Evolutionary conservation across 345 rosid species (phyloP).

Genomic region (Populus alba): DNA sequence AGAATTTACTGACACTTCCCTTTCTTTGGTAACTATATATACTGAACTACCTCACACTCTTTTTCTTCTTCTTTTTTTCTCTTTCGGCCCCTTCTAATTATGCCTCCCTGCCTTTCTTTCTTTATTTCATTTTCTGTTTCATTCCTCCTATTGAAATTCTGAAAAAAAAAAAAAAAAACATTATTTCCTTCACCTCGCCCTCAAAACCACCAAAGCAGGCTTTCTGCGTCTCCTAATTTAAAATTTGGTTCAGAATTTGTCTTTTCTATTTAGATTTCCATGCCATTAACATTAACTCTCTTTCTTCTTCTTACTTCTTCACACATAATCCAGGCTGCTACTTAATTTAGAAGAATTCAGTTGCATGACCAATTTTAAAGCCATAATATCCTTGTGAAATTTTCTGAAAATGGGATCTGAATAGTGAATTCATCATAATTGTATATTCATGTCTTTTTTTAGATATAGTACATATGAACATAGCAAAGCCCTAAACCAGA

Average conservation of each 20-base stretch:
- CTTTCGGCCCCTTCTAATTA: neutral
- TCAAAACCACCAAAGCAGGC: constrained; percentile 4
- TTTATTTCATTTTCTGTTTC: neutral
- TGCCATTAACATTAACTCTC: neutral
- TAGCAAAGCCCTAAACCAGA: constrained; percentile 41
- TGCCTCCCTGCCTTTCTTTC: neutral
- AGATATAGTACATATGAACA: constrained; percentile 1
- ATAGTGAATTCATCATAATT: constrained; percentile 27
- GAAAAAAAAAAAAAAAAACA: constrained; percentile 8
- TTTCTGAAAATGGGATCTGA: constrained; percentile 31
- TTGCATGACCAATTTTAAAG: constrained; percentile 24
- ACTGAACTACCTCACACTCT: neutral
- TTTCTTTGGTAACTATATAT: neutral
- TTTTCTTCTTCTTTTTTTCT: neutral
- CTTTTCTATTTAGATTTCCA: constrained; percentile 5
- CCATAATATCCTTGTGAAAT: constrained; percentile 14
- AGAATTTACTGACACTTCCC: constrained; percentile 16
- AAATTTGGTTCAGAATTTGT: constrained; percentile 14
- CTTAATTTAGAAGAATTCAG: constrained; percentile 12
- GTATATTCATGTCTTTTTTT: neutral
- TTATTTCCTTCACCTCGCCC: neutral
- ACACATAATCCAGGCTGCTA: constrained; percentile 6
- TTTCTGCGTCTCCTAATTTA: constrained; percentile 5
- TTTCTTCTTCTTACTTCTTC: neutral
- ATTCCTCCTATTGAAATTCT: neutral